Evolutionary conservation across 495 filamentous ascomycete genomes (phyloP), one percentile per base, ranked within the genome.

Genomic region (Penicillium maclennaniae): DNA sequence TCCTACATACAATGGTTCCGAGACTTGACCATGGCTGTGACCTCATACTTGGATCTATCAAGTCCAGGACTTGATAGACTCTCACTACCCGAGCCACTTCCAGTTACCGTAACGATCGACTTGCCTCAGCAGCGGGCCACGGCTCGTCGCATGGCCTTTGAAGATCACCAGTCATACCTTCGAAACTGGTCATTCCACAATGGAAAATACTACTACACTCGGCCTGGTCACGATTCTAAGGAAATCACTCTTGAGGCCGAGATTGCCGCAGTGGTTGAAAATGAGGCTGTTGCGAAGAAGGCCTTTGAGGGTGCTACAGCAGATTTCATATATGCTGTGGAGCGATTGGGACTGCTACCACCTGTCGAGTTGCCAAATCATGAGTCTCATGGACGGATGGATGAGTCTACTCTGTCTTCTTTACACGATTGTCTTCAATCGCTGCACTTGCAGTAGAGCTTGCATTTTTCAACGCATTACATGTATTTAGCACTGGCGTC

Each of bases 131-230:
- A 61, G 39, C 58, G 69, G 27, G 50, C 56, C 15, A 63, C 70
- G 1, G 56, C 64, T 21, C 57, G 64, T 26, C 43, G 47, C 20
- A 58, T 65, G 19, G 71, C 68, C 8, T 59, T 58, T 31, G 64
- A 69, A 37, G 70, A 77, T 21, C 62, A 76, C 7, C 66, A 71
- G 31, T 47, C 67, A 5, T 77, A 67, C 47, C 56, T 77, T 36
- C 52, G 55, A 9, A 72, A 61, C 48, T 76, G 70, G 71, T 72
- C 70, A 12, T 47, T 55, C 9, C 70, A 76, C 37, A 54, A 68
- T 8, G 61, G 59, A 1, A 71, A 63, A 56, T 76, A 71, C 59
- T 76, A 75, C 54, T 75, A 76, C 45, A 70, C 66, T 27, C 70
- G 70, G 6, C 68, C 66, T 2, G 66, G 61, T 3, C 64, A 71